Conservation (phyloP, 2,329 filamentous ascomycete species). For the Microdochium bolleyi region DNA sequence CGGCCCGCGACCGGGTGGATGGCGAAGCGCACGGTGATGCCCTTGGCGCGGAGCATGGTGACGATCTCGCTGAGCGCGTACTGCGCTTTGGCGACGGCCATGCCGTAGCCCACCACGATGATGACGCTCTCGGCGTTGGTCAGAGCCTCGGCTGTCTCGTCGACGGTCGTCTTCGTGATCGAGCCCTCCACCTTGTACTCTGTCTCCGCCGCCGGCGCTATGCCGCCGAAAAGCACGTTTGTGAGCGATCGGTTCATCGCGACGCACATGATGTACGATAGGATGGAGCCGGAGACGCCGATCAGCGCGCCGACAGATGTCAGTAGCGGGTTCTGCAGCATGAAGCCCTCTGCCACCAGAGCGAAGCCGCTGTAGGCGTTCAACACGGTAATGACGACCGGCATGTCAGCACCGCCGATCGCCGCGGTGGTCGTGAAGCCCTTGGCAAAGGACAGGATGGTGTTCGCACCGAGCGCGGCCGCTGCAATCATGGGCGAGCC, state of each 20-base stretch:
- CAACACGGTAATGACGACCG: slow-evolving; percentile 80
- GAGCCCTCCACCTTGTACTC: slow-evolving; percentile 74
- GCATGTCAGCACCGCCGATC: slow-evolving; percentile 92
- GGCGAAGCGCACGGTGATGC: slow-evolving; percentile 77
- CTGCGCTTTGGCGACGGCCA: slow-evolving; percentile 91
- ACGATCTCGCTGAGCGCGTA: slow-evolving; percentile 85
- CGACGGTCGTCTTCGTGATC: slow-evolving; percentile 69
- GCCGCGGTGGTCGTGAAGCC: slow-evolving; percentile 82
- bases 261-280: slow-evolving; percentile 81
- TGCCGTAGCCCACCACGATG: slow-evolving; percentile 85
- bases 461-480: slow-evolving; percentile 67
- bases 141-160: slow-evolving; percentile 72
- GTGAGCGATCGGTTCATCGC: slow-evolving; percentile 89
- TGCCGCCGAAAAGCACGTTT: slow-evolving; percentile 83
- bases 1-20: slow-evolving; percentile 86
- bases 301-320: slow-evolving; percentile 83
- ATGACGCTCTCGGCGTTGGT: slow-evolving; percentile 76
- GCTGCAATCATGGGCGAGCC: slow-evolving; percentile 73
- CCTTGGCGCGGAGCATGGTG: slow-evolving; percentile 61
- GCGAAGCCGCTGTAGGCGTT: slow-evolving; percentile 91
- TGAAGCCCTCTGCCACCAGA: slow-evolving; percentile 82
- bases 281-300: slow-evolving; percentile 79
- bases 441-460: slow-evolving; percentile 72
- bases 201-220: slow-evolving; percentile 52
- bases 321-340: slow-evolving; percentile 80